Evolutionary conservation across 768 basidiomycete genomes (phyloP), one percentile per base, ranked within the genome.

Genomic region (Favolaschia claudopus): DNA sequence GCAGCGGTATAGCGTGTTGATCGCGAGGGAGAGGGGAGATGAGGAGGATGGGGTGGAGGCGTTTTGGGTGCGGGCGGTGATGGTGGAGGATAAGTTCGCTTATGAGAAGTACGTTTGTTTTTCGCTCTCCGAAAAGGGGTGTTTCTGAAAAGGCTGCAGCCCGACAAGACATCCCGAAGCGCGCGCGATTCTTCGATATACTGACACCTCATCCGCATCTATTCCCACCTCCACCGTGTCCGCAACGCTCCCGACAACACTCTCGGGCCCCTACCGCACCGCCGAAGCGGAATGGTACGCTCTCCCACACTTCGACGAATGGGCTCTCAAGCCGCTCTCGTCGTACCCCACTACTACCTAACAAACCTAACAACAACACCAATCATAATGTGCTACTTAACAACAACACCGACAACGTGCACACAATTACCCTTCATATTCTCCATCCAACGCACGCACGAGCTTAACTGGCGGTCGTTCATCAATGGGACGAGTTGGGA

Each of bases 1-100:
- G 2, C 83, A 84, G 70, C 76, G 83, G 38, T 82, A 83, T 64
- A 79, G 77, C n/a, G 82, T 79, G 31, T 71, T 85, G 34, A 65
- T 84, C 5, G 5, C 24, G 14, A 32, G 14, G 5, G 48, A 47
- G 14, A 32, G 14, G 5, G 48, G 42, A 7, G 22, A n/a, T n/a
- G n/a, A 8, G 4, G 40, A 3, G 1, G 40, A 43, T 12, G 24
- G 3, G 19, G 33, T 12, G 14, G 13, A n/a, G 5, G 63, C 36
- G 24, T 58, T 57, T 20, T 65, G 59, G 63, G 53, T 65, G 12
- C 46, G 59, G 6, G 51, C 51, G 22, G 28, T 14, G 12, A 58
- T 61, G 22, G 46, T 53, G 12, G 42, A 61, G 13, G 47, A 50
- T 7, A 37, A 27, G 47, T 65, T 61, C 37, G 51, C 60, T 27